Evolutionary conservation across 495 filamentous ascomycete species (phyloP).

Genomic region (Aspergillus avenaceus): DNA sequence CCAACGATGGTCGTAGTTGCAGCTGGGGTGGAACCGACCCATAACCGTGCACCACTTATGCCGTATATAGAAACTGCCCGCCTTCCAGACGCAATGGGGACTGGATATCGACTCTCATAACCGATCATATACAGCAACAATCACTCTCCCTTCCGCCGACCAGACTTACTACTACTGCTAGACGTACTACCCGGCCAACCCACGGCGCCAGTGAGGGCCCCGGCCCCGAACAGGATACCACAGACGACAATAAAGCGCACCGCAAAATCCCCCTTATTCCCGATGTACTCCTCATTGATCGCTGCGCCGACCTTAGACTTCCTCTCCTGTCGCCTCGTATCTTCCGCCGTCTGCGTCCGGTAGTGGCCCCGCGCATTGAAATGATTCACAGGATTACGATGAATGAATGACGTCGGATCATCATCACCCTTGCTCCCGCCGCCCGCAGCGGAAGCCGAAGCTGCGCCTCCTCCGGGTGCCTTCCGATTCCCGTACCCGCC

Average conservation of each 20-base stretch:
- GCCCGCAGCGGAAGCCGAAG: constrained; percentile 22
- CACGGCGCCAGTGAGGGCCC: constrained; percentile 18
- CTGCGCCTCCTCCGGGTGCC: not conserved
- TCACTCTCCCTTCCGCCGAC: constrained; percentile 4
- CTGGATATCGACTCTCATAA: no score
- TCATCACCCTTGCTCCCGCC: constrained; percentile 27
- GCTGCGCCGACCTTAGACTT: constrained; percentile 18
- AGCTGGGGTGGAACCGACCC: not conserved
- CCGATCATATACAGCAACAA: not conserved
- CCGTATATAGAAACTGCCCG: not conserved
- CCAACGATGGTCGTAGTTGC: not conserved
- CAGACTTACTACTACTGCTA: constrained; percentile 2
- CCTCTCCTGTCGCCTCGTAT: constrained; percentile 45
- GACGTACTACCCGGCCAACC: constrained; percentile 7
- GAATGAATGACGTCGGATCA: constrained; percentile 42
- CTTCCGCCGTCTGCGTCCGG: constrained; percentile 60
- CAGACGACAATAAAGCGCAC: constrained; percentile 44
- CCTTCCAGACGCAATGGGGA: no score
- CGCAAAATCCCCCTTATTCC: constrained; percentile 29
- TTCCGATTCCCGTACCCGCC: constrained; percentile 53
- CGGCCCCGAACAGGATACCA: constrained; percentile 31
- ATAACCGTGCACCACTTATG: not conserved
- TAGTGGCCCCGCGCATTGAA: constrained; percentile 67
- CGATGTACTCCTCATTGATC: constrained; percentile 27
- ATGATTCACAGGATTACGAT: constrained; percentile 54